Percentiles rank a stretch among this genome's conserved stretches.
Conservation (phyloP, 2,329 filamentous ascomycete genomes). For the Neoascochyta sp. region DNA sequence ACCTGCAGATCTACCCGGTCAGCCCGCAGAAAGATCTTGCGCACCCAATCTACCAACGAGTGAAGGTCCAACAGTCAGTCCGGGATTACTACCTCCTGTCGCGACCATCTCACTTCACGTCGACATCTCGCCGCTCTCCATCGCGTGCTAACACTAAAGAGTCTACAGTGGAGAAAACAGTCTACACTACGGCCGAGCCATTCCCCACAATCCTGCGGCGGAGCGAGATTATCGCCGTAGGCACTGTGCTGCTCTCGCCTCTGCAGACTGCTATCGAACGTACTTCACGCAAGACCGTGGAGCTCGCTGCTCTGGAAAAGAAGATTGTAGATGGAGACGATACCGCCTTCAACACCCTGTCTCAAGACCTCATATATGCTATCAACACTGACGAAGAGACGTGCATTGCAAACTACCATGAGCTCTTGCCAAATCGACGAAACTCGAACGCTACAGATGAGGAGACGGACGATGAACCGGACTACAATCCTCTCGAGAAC, state of each 20-base stretch:
- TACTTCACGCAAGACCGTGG: conserved; percentile 84
- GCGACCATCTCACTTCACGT: conserved; percentile 72
- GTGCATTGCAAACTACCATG: conserved; percentile 74
- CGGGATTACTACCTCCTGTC: conserved; percentile 82
- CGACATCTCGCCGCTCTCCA: conserved; percentile 68
- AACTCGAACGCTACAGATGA: conserved; percentile 35
- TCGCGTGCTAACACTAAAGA: conserved; percentile 63
- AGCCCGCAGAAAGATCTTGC: conserved; percentile 75
- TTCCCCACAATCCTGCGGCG: conserved; percentile 90
- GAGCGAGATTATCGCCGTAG: conserved; percentile 73
- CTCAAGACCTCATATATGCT: conserved; percentile 73
- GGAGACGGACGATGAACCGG: conserved; percentile 44
- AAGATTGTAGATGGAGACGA: conserved; percentile 70
- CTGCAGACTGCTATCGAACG: conserved; percentile 88
- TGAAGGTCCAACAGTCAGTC: conserved; percentile 76
- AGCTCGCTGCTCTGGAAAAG: conserved; percentile 73
- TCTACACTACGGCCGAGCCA: conserved; percentile 77
- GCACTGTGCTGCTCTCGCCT: conserved; percentile 65
- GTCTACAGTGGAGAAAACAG: conserved; percentile 75
- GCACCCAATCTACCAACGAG: conserved; percentile 82
- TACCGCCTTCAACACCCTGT: conserved; percentile 62
- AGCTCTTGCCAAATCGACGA: conserved; percentile 58
- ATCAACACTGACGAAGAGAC: conserved; percentile 71
- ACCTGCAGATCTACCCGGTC: conserved; percentile 75
- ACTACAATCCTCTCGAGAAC: conserved; percentile 60